Conservation (phyloP, 2,329 filamentous ascomycete species). For the Arachnopeziza araneosa region DNA sequence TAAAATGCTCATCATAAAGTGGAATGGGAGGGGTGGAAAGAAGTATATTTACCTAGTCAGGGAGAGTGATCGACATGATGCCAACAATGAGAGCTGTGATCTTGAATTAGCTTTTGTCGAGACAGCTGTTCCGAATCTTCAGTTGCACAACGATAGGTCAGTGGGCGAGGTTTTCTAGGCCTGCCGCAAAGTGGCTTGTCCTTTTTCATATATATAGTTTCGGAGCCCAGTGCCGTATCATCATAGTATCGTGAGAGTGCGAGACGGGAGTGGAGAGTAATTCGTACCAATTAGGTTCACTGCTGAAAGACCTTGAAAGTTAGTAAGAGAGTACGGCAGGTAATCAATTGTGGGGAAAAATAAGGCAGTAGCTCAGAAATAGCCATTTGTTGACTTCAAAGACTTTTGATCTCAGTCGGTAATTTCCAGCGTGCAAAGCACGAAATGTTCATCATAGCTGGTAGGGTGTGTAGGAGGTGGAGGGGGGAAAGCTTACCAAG, state of each 20-base stretch:
- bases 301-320: not conserved
- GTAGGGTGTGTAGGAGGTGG: not conserved
- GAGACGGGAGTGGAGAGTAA: not conserved
- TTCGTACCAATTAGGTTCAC: not conserved
- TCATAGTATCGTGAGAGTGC: conserved; percentile 45
- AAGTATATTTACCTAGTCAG: not conserved
- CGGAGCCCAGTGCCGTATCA: conserved; percentile 98
- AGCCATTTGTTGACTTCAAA: conserved; percentile 83
- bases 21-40: conserved; percentile 8
- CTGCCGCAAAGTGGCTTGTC: conserved; percentile 89
- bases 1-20: conserved; percentile 47
- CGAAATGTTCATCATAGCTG: conserved; percentile 31
- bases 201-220: conserved; percentile 69
- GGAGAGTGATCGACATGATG: not conserved
- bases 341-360: not conserved
- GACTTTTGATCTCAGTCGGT: conserved; percentile 73
- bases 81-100: not conserved
- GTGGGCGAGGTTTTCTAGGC: conserved; percentile 99
- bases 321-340: not conserved
- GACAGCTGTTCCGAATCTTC: not conserved
- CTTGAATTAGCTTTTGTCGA: not conserved
- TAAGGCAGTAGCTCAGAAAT: conserved; percentile 58
- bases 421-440: conserved; percentile 73
- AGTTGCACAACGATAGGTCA: conserved; percentile 46
- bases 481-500: conserved; percentile 2